A percentile compares a stretch with the other conserved stretches of the same genome.
Conservation (phyloP, 1,284 basidiomycete genomes). For the Baeospora myosura region DNA sequence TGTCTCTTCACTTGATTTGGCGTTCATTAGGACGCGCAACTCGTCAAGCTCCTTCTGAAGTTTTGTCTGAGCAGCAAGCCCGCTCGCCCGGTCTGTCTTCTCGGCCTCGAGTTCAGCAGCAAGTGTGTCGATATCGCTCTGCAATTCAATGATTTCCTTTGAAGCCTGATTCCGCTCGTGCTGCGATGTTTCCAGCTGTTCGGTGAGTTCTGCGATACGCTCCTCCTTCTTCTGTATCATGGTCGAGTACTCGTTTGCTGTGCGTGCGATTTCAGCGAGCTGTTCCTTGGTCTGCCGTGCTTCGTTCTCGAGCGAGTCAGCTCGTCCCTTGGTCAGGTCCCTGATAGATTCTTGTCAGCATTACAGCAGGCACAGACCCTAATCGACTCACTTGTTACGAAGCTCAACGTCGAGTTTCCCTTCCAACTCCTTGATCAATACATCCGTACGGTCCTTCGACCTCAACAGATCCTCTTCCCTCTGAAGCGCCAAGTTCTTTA, state of each 20-base stretch:
- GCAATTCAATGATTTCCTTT: constrained; percentile 60
- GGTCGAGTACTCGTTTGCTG: constrained; percentile 71
- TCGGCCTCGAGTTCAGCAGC: constrained; percentile 60
- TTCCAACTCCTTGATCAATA: constrained; percentile 64
- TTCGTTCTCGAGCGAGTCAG: constrained; percentile 58
- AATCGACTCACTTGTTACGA: constrained; percentile 52
- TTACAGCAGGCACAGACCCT: too few species aligned
- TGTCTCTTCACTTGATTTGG: constrained; percentile 82
- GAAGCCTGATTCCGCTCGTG: constrained; percentile 46
- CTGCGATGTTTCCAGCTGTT: constrained; percentile 48
- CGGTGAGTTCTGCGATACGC: constrained; percentile 54
- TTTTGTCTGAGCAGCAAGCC: constrained; percentile 45
- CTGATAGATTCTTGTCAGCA: constrained; percentile 33
- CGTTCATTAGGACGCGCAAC: constrained; percentile 72
- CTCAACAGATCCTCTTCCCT: constrained; percentile 77
- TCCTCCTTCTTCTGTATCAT: constrained; percentile 78
- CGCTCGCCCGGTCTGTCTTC: constrained; percentile 53
- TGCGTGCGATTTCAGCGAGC: constrained; percentile 69
- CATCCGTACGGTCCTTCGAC: constrained; percentile 72
- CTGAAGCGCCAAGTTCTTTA: constrained; percentile 64
- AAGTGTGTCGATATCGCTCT: constrained; percentile 64
- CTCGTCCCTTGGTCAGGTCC: constrained; percentile 53
- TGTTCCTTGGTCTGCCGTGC: constrained; percentile 73
- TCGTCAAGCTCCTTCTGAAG: constrained; percentile 84
- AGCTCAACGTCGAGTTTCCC: constrained; percentile 63